Percentiles rank a stretch among this genome's conserved stretches.
phyloP scores from a whole-genome alignment of 305 asterid species.

The Caryopteris hybrid region DNA sequence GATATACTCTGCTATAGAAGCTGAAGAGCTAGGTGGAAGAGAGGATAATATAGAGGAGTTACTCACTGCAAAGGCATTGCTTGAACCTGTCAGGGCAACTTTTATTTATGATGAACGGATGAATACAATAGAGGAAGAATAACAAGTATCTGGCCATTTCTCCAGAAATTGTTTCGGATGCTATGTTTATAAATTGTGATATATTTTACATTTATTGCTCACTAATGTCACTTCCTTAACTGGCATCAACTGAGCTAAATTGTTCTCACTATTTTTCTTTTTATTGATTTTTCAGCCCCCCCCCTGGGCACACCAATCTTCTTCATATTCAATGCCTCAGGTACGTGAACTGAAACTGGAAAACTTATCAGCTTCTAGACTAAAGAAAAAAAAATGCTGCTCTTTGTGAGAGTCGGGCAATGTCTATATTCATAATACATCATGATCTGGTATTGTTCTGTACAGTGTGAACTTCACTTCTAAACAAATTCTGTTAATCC shows the following conservation, averaged over 20 bases:
- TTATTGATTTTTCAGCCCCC: too few relatives aligned
- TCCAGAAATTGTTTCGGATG: not conserved
- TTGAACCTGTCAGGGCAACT: conserved; percentile 60
- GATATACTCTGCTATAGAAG: conserved; percentile 40
- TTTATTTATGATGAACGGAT: conserved; percentile 30
- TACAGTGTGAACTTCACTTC: not conserved
- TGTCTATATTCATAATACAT: not conserved
- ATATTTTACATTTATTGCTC: not conserved
- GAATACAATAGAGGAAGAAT: conserved; percentile 37
- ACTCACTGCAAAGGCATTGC: conserved; percentile 44
- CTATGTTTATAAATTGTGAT: too few relatives aligned
- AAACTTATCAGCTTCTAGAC: not conserved
- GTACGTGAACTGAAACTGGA: not conserved
- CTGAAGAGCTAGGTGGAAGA: conserved; percentile 22
- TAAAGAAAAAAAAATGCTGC: not conserved
- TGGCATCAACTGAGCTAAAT: not conserved
- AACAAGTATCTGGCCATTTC: not conserved
- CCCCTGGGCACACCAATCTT: not conserved
- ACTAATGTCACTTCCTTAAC: not conserved
- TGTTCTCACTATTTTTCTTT: not conserved
- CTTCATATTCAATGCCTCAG: not conserved
- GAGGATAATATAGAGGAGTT: conserved; percentile 37
- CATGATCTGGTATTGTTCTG: conserved; percentile 1
- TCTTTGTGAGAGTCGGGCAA: not conserved
- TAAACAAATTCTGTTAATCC: not conserved